These are phyloP conservation scores for Ceratocystis cacaofunesta DNA, from an alignment of 2,329 filamentous ascomycete genomes.

Conservation along the genomic window DNA sequence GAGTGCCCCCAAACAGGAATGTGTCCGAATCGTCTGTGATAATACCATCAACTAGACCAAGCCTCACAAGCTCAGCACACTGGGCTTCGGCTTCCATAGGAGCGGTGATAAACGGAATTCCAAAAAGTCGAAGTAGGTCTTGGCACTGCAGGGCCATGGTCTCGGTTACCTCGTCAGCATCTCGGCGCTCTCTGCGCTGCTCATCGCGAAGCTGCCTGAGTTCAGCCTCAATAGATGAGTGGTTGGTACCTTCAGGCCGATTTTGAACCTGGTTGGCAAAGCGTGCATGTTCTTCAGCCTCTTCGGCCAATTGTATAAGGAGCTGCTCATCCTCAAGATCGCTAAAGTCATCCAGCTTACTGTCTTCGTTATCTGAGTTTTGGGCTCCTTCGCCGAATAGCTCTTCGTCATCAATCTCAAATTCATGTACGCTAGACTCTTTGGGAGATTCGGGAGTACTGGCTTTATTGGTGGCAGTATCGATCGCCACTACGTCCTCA, in stretches of 20 bases:
- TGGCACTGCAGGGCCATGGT: slow-evolving; percentile 95
- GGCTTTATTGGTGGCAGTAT: background rate
- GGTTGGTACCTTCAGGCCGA: slow-evolving; percentile 53
- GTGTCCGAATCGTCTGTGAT: slow-evolving; percentile 96
- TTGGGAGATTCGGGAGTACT: background rate
- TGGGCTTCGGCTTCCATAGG: slow-evolving; percentile 99
- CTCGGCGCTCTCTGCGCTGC: slow-evolving; percentile 88
- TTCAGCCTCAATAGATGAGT: slow-evolving; percentile 72
- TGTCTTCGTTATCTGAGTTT: slow-evolving; percentile 6
- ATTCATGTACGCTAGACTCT: slow-evolving; percentile 22
- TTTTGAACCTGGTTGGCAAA: slow-evolving; percentile 81
- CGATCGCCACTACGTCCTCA: slow-evolving; percentile 8
- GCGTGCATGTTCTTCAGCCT: slow-evolving; percentile 84
- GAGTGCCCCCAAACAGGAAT: slow-evolving; percentile 89
- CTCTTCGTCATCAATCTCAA: slow-evolving; percentile 28
- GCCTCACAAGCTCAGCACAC: slow-evolving; percentile 73
- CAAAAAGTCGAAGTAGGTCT: slow-evolving; percentile 75
- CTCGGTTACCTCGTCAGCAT: slow-evolving; percentile 92
- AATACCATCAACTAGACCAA: slow-evolving; percentile 89
- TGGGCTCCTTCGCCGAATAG: slow-evolving; percentile 27
- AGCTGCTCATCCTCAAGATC: slow-evolving; percentile 89
- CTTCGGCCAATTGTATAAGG: slow-evolving; percentile 68
- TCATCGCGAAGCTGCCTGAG: slow-evolving; percentile 77
- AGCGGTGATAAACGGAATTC: slow-evolving; percentile 88
- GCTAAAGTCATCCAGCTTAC: slow-evolving; percentile 50